Evolutionary conservation across 2,329 filamentous ascomycete genomes (phyloP).

Genomic region (Aureobasidium vineae): DNA sequence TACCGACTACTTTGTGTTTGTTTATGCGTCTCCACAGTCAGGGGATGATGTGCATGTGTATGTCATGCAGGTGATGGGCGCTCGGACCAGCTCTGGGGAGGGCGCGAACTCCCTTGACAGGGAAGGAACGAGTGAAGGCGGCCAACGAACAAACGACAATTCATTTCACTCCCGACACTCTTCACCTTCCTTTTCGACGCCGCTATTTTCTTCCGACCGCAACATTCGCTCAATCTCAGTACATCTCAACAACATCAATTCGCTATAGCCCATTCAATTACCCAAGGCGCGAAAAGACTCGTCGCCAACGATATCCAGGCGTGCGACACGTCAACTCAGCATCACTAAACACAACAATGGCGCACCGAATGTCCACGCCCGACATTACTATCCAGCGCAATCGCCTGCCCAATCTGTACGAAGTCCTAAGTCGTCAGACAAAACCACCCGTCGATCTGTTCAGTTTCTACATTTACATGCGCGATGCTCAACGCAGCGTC

Average conservation of each 20-base stretch:
- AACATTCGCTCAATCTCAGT: not conserved
- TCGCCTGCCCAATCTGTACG: constrained; percentile 88
- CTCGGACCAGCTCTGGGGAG: not conserved
- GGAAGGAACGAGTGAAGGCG: not conserved
- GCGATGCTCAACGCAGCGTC: constrained; percentile 95
- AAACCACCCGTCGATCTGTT: constrained; percentile 94
- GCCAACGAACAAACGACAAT: constrained; percentile 22
- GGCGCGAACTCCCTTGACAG: not conserved
- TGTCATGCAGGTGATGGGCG: not conserved
- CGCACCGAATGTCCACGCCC: constrained; percentile 5
- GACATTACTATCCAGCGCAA: constrained; percentile 55
- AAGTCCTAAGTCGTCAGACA: constrained; percentile 92
- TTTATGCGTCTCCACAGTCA: not conserved
- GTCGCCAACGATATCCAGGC: not conserved
- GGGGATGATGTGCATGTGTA: not conserved
- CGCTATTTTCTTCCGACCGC: not conserved
- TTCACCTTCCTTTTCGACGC: not conserved
- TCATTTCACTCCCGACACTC: constrained; percentile 7
- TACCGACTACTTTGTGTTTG: not conserved
- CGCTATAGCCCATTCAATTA: not conserved
- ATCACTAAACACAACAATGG: constrained; percentile 17
- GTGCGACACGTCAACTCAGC: constrained; percentile 18
- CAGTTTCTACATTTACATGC: constrained; percentile 99
- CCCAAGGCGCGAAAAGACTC: not conserved
- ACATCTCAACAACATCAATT: not conserved